Evolutionary conservation across 1,284 basidiomycete genomes (phyloP).

Genomic region (Irpex lacteus): DNA sequence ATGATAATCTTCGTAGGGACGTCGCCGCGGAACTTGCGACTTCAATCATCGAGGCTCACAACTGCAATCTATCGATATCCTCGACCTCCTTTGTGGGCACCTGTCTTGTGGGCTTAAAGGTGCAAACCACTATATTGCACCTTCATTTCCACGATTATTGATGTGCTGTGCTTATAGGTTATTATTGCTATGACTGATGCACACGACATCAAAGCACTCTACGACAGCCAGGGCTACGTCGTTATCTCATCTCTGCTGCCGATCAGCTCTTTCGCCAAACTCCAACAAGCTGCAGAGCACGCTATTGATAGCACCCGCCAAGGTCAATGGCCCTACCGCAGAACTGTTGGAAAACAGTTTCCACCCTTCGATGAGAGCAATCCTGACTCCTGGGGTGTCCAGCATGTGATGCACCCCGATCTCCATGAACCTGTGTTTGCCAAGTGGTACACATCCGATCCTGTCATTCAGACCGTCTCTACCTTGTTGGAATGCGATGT

Average conservation of each 20-base stretch:
- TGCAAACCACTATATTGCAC: too few species aligned
- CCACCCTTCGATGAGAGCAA: slow-evolving; percentile 63
- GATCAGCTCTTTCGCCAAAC: slow-evolving; percentile 34
- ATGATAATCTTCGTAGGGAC: too few species aligned
- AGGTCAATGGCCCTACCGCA: slow-evolving; percentile 66
- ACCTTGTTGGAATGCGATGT: slow-evolving; percentile 56
- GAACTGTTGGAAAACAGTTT: slow-evolving; percentile 81
- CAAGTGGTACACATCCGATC: slow-evolving; percentile 66
- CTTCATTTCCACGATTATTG: too few species aligned
- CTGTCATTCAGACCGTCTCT: slow-evolving; percentile 46
- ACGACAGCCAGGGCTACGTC: slow-evolving; percentile 71
- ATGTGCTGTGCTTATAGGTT: neutral
- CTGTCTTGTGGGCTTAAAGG: too few species aligned
- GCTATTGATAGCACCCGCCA: slow-evolving; percentile 55
- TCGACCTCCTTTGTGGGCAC: too few species aligned
- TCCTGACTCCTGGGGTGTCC: slow-evolving; percentile 78
- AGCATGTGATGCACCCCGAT: slow-evolving; percentile 78
- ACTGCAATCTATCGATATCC: too few species aligned
- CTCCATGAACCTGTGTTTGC: slow-evolving; percentile 59
- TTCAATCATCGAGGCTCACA: too few species aligned
- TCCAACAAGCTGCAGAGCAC: slow-evolving; percentile 52
- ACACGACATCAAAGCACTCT: slow-evolving; percentile 29
- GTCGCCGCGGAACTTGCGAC: too few species aligned
- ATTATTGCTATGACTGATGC: neutral
- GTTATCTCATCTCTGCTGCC: slow-evolving; percentile 63